Conservation (phyloP, 805 yeast species). For the Pichia insulana region DNA sequence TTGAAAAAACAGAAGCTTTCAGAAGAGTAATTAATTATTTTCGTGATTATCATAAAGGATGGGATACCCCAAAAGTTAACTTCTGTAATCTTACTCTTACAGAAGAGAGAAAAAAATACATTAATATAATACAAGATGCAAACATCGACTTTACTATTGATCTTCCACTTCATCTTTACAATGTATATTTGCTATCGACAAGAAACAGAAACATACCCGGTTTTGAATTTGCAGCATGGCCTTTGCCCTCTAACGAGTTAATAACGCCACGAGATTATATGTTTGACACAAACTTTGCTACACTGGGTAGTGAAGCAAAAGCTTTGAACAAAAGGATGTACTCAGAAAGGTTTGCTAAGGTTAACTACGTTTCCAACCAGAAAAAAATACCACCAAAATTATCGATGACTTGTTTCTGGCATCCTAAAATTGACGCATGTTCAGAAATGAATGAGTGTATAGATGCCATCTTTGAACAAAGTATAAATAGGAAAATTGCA, state of each 20-base stretch:
- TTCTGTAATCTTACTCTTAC: not conserved
- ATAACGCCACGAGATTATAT: constrained; percentile 5
- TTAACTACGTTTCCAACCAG: constrained; percentile 4
- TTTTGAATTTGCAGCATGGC: constrained; percentile 8
- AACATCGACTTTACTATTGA: constrained; percentile 48
- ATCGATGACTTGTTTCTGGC: constrained; percentile 8
- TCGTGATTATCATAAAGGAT: not conserved
- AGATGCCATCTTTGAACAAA: constrained; percentile 9
- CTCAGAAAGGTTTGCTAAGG: not conserved
- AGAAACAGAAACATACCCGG: constrained; percentile 8
- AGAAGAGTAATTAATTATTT: not conserved
- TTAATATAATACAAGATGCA: constrained; percentile 26
- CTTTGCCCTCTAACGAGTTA: constrained; percentile 2
- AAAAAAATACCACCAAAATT: not conserved
- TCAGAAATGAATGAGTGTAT: constrained; percentile 5
- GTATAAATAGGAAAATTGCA: constrained; percentile 1
- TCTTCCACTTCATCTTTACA: constrained; percentile 57
- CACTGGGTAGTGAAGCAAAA: not conserved
- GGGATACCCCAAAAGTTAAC: not conserved
- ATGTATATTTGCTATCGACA: constrained; percentile 37
- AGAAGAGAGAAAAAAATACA: not conserved
- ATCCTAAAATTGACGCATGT: constrained; percentile 4
- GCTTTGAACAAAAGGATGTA: not conserved
- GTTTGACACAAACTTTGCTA: constrained; percentile 1
- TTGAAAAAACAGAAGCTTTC: not conserved